Conservation (phyloP, 345 rosid genomes). For the Eucalyptus polyanthemos region DNA sequence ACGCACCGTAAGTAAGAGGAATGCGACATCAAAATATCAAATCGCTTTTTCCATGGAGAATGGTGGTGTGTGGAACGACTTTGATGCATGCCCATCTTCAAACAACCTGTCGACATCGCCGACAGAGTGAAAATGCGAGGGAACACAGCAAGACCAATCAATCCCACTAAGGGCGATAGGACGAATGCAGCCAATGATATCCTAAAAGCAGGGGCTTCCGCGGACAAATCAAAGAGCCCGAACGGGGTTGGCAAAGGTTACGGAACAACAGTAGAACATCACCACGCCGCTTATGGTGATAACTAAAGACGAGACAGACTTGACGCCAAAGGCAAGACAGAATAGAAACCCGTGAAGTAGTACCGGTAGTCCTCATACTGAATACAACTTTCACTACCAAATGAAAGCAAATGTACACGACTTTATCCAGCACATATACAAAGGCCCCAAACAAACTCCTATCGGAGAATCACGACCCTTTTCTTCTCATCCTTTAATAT, state of each 20-base stretch:
- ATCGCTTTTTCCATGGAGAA: neutral
- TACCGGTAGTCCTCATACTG: neutral
- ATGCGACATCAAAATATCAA: neutral
- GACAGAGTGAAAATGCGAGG: neutral
- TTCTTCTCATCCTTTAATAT: neutral
- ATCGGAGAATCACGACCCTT: neutral
- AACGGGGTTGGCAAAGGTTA: neutral
- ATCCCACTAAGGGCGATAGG: neutral
- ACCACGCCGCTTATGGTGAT: neutral
- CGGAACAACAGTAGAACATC: neutral
- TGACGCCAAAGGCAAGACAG: neutral
- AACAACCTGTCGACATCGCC: neutral
- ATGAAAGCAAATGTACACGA: neutral
- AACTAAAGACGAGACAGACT: neutral
- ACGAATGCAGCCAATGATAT: neutral
- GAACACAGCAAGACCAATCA: neutral
- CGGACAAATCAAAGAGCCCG: neutral
- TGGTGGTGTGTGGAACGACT: neutral
- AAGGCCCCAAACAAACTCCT: neutral
- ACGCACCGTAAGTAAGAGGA: neutral
- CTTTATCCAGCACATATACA: neutral
- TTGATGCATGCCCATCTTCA: neutral
- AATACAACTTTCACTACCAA: neutral
- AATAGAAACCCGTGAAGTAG: neutral
- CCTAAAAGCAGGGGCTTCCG: neutral